Conservation (phyloP, 257 asterid species). For the Solanum bukasovii region DNA sequence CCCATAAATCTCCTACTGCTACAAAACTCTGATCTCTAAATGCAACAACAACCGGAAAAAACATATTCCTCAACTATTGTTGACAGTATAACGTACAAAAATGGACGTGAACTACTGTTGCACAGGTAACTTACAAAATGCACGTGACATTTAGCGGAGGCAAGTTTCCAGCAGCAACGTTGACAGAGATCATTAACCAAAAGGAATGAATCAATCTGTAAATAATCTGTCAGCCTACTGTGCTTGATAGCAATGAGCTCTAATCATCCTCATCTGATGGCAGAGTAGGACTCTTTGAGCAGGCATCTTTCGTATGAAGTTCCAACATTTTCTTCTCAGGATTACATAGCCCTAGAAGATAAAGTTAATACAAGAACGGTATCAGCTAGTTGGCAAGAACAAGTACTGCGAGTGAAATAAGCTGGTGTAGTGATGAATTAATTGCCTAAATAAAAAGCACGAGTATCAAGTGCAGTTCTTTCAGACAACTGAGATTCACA, state of each 20-base stretch:
- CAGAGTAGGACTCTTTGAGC: conserved; percentile 76
- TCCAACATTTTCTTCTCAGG: conserved; percentile 93
- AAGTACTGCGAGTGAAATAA: not conserved
- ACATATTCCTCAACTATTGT: not conserved
- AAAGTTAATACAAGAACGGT: not conserved
- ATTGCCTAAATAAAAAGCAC: not conserved
- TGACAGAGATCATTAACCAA: not conserved
- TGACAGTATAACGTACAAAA: not conserved
- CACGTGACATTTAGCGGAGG: not conserved
- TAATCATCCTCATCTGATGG: conserved; percentile 54
- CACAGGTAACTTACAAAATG: not conserved
- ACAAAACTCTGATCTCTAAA: not conserved
- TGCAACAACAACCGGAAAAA: not conserved
- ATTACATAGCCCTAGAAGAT: conserved; percentile 61
- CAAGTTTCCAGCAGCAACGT: not conserved
- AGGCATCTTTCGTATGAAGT: conserved; percentile 58
- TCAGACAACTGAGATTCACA: not conserved
- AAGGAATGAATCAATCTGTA: not conserved
- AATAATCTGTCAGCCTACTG: not conserved
- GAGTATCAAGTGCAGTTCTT: not conserved
- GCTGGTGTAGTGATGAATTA: not conserved
- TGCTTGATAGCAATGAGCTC: not conserved
- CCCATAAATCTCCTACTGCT: not conserved
- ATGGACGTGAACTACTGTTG: not conserved
- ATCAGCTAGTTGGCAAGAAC: not conserved